A percentile compares a stretch with the other conserved stretches of the same genome.
Evolutionary conservation across 768 basidiomycete genomes (phyloP).

Genomic region (Tulasnella sp.): DNA sequence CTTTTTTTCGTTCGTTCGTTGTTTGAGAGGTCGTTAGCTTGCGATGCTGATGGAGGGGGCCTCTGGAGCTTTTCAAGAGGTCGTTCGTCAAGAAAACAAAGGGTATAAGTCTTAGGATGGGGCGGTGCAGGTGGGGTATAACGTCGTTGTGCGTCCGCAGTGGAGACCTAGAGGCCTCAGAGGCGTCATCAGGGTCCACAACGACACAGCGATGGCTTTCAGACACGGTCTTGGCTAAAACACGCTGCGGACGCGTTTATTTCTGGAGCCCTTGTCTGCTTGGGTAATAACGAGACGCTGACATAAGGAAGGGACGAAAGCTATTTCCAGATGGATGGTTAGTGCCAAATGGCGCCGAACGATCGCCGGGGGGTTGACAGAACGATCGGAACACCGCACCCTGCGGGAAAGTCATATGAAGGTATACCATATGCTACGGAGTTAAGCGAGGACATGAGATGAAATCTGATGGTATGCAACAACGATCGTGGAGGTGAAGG

Average conservation of each 20-base stretch:
- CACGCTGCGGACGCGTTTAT: constrained; percentile 1
- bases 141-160: constrained; percentile 17
- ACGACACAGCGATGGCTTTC: background rate
- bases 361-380: background rate
- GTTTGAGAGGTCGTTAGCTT: background rate
- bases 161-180: background rate
- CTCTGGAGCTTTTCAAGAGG: background rate
- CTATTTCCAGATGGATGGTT: background rate
- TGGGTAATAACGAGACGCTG: background rate
- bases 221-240: background rate
- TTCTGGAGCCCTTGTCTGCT: background rate
- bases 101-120: background rate
- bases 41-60: background rate
- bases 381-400: background rate
- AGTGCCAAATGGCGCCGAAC: background rate
- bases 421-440: background rate
- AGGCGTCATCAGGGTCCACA: constrained; percentile 10
- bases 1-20: background rate
- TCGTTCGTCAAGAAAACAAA: background rate
- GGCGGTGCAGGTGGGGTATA: constrained; percentile 14
- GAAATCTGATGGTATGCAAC: background rate
- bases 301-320: background rate
- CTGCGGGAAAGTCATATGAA: constrained; percentile 3
- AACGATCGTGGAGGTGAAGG: background rate
- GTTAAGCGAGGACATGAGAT: constrained; percentile 10